Base-by-base conservation (phyloP, 2,329 filamentous ascomycete species). In the Venturia nashicola region DNA sequence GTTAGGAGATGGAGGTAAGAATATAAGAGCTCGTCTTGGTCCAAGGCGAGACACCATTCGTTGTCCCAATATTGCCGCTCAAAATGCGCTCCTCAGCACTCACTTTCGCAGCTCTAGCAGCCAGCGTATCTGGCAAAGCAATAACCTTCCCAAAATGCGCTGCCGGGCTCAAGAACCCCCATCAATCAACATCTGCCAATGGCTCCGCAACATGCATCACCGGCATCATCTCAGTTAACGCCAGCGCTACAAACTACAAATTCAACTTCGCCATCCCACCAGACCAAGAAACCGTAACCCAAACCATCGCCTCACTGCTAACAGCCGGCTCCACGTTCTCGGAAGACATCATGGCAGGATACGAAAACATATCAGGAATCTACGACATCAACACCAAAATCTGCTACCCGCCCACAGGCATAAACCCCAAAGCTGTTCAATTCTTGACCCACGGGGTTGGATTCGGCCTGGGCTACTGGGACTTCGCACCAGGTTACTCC, bases 361-460 rank as follows among this genome's bases (percentile, higher is more conserved):
- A 42, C 23, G 36, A 12, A n/a, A 40, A 5, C 27, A 34, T 60
- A 20, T 40, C 36, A 14, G 57, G 57, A 18, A 60, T 14, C 57
- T 42, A 60, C 20, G 12, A 43, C 2, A 60, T 40, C 57, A 40
- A 40, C 34, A n/a, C 57, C 16, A n/a, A n/a, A 16, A 40, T 60
- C 57, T 40, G 34, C 57, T 20, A 14, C 16, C 57, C 57, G 16
- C 5, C 34, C 34, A 11, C 27, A 23, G 57, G 36, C 36, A 60
- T 60, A 34, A 40, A 60, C 23, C 40, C 57, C 14, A 60, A 40
- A 43, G 71, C 69, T 8, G 48, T 77, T 8, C 76, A 78, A 67
- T 67, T 77, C 59, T 68, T 77, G 32, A 76, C 73, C 12, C 75
- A 78, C 62, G 76, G 76, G 54, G 72, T 74, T 59, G 76, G 73